phyloP scores from a whole-genome alignment of 139 green algal genomes.

The Ostreobium quekettii region DNA sequence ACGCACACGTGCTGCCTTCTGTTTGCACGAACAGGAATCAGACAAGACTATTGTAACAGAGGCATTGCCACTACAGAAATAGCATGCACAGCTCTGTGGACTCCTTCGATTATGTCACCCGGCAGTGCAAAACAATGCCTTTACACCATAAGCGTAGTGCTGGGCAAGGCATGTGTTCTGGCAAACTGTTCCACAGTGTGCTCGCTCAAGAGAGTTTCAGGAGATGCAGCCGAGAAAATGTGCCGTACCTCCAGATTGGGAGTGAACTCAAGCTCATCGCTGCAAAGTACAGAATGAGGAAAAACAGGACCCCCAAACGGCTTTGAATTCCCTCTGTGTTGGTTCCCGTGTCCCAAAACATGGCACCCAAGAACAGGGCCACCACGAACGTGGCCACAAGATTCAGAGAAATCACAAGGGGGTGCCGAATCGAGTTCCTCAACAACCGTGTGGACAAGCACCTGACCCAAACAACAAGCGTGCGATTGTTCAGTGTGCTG shows the following conservation, averaged over 20 bases:
- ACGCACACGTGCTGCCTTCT: too few species aligned
- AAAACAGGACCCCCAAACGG: conserved; percentile 57
- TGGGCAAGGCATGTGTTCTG: too few species aligned
- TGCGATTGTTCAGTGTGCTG: too few species aligned
- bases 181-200: too few species aligned
- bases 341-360: conserved; percentile 43
- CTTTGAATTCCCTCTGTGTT: conserved; percentile 56
- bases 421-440: conserved; percentile 49
- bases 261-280: conserved; percentile 62
- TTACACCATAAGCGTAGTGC: too few species aligned
- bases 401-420: conserved; percentile 49
- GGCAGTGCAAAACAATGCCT: too few species aligned
- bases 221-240: neutral
- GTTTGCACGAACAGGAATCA: too few species aligned
- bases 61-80: too few species aligned
- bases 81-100: too few species aligned
- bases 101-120: too few species aligned
- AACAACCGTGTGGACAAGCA: conserved; percentile 39
- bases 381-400: conserved; percentile 45
- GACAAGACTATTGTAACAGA: too few species aligned
- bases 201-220: too few species aligned
- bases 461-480: neutral
- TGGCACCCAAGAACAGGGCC: conserved; percentile 39
- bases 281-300: conserved; percentile 60
- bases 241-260: conserved; percentile 44